Conservation (phyloP, 2,329 filamentous ascomycete species). For the Calonectria montana region DNA sequence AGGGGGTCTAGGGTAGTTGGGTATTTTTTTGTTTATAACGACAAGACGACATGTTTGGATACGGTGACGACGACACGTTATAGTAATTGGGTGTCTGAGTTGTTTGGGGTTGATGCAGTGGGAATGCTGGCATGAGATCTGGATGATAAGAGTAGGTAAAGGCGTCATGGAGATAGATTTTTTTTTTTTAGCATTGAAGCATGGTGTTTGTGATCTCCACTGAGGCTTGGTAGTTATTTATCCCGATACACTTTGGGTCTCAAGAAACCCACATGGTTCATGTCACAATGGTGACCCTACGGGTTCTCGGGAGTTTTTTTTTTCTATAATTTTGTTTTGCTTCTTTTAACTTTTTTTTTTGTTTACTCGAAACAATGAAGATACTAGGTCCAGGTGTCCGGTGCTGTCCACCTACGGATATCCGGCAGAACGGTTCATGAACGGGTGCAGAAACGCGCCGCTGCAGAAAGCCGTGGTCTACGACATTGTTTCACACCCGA, state of each 20-base stretch:
- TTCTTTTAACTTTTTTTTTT: not conserved
- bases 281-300: not conserved
- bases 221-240: not conserved
- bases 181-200: not conserved
- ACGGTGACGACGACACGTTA: not conserved
- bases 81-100: not conserved
- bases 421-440: not conserved
- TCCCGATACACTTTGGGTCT: not conserved
- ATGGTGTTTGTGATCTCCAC: not conserved
- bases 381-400: not conserved
- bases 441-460: not conserved
- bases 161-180: not conserved
- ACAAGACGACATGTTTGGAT: not conserved
- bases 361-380: not conserved
- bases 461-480: not conserved
- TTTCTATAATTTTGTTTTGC: no score
- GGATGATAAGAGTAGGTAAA: not conserved
- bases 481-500: not conserved
- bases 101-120: not conserved
- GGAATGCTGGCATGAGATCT: not conserved
- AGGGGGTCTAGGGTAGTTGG: slow-evolving; percentile 14
- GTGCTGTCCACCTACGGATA: not conserved
- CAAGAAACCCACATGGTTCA: not conserved
- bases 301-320: not conserved
- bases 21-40: not conserved